Evolutionary conservation across 257 asterid genomes (phyloP).

Genomic region (Jasminum sambac): DNA sequence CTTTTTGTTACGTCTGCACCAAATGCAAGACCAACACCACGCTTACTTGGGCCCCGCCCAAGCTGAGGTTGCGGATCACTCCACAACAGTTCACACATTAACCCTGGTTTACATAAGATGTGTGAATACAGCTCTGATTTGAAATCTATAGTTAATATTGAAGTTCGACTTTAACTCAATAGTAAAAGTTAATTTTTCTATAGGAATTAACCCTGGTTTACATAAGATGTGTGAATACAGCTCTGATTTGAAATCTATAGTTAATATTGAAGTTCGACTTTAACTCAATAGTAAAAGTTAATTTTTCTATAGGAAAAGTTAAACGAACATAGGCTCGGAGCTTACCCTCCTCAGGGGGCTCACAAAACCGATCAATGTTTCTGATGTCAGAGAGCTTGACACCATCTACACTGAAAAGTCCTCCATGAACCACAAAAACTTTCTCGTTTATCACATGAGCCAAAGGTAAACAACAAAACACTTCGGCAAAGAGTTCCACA

Average conservation of each 20-base stretch:
- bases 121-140: no score
- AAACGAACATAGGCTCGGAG: slow-evolving; percentile 18
- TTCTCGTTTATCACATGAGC: slow-evolving; percentile 84
- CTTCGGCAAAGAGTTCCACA: slow-evolving; percentile 96
- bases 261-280: no score
- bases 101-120: slow-evolving; percentile 55
- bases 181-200: background rate
- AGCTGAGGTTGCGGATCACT: slow-evolving; percentile 99
- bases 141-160: no score
- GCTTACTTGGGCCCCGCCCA: slow-evolving; percentile 99
- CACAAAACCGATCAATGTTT: slow-evolving; percentile 89
- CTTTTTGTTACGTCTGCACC: slow-evolving; percentile 88
- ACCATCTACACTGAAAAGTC: slow-evolving; percentile 97
- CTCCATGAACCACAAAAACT: slow-evolving; percentile 95
- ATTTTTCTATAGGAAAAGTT: background rate
- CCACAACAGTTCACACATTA: slow-evolving; percentile 99
- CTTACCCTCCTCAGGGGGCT: slow-evolving; percentile 99
- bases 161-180: no score
- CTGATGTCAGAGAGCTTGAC: slow-evolving; percentile 89
- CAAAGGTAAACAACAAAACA: slow-evolving; percentile 94
- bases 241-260: no score
- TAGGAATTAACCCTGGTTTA: no score
- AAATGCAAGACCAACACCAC: slow-evolving; percentile 97
- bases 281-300: no score
- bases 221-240: no score